Conservation (phyloP, 768 basidiomycete genomes). For the Agaricus sinodeliciosus region DNA sequence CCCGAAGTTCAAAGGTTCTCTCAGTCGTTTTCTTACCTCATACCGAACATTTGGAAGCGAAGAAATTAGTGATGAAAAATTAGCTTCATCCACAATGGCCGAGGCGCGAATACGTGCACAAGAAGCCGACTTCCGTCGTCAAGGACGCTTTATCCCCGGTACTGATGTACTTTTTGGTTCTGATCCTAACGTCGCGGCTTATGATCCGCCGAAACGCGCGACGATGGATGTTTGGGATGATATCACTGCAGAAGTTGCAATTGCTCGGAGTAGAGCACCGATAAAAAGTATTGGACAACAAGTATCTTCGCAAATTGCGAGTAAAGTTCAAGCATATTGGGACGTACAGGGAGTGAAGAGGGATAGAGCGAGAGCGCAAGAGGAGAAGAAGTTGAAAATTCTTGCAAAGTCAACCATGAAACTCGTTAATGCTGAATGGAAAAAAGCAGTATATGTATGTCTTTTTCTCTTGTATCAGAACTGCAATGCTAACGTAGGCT, state of each 20-base stretch:
- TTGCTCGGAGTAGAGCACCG: slow-evolving; percentile 17
- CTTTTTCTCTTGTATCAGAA: background rate
- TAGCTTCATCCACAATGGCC: slow-evolving; percentile 16
- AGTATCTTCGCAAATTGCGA: slow-evolving; percentile 52
- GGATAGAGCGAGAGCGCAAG: slow-evolving; percentile 48
- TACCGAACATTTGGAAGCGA: slow-evolving; percentile 50
- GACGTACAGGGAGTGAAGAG: slow-evolving; percentile 58
- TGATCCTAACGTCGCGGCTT: slow-evolving; percentile 16
- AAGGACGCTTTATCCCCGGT: slow-evolving; percentile 34
- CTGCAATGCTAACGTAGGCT: slow-evolving; percentile 1
- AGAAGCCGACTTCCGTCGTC: slow-evolving; percentile 25
- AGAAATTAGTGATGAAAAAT: slow-evolving; percentile 32
- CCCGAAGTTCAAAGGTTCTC: slow-evolving; percentile 44
- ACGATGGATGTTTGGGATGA: slow-evolving; percentile 52
- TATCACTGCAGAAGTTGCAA: slow-evolving; percentile 41
- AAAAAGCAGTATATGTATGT: slow-evolving; percentile 78
- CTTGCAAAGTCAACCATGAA: slow-evolving; percentile 70
- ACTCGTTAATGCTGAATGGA: slow-evolving; percentile 76
- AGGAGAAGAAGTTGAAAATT: slow-evolving; percentile 59
- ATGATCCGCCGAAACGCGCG: slow-evolving; percentile 25
- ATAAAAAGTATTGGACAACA: slow-evolving; percentile 28
- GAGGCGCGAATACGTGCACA: slow-evolving; percentile 30
- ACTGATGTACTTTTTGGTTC: slow-evolving; percentile 28
- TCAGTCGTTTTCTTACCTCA: slow-evolving; percentile 53
- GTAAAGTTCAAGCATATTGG: slow-evolving; percentile 69